A percentile compares a stretch with the other conserved stretches of the same genome.
Conservation (phyloP, 2,329 filamentous ascomycete genomes). For the Cucurbitaria berberidis region DNA sequence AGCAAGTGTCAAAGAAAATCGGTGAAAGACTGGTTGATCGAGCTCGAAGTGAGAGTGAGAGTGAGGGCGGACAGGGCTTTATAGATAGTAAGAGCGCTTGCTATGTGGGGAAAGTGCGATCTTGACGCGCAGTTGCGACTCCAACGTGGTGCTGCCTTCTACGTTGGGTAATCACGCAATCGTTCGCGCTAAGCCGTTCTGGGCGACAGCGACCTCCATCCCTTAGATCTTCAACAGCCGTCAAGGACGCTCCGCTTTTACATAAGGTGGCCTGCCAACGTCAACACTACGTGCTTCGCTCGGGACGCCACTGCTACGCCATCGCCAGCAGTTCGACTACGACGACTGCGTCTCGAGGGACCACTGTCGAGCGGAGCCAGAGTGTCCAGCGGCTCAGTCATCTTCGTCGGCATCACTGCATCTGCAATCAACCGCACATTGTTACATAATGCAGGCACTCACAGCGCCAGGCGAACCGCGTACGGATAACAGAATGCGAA, state of each 20-base stretch:
- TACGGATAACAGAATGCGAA: background rate
- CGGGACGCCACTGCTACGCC: background rate
- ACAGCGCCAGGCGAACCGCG: background rate
- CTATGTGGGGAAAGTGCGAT: constrained; percentile 28
- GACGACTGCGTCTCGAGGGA: background rate
- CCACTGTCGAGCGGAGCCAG: background rate
- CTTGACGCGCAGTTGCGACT: constrained; percentile 10
- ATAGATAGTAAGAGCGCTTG: constrained; percentile 18
- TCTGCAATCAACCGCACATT: constrained; percentile 1
- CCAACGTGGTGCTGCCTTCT: constrained; percentile 8
- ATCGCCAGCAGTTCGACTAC: background rate
- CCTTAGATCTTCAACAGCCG: too few relatives aligned
- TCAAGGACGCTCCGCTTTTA: constrained; percentile 3
- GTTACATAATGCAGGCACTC: background rate
- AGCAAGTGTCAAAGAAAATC: constrained; percentile 1
- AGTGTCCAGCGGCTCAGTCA: background rate
- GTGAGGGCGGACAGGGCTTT: constrained; percentile 18
- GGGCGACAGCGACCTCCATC: constrained; percentile 1
- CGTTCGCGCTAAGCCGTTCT: constrained; percentile 9
- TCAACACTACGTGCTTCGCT: background rate
- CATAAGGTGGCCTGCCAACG: constrained; percentile 1
- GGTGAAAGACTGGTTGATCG: background rate
- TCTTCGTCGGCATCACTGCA: background rate
- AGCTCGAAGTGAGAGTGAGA: constrained; percentile 9
- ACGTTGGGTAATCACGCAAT: constrained; percentile 13